These are phyloP conservation scores for Suhomyces bokatorum DNA, from an alignment of 1,139 yeast genomes.

Conservation along the genomic window DNA sequence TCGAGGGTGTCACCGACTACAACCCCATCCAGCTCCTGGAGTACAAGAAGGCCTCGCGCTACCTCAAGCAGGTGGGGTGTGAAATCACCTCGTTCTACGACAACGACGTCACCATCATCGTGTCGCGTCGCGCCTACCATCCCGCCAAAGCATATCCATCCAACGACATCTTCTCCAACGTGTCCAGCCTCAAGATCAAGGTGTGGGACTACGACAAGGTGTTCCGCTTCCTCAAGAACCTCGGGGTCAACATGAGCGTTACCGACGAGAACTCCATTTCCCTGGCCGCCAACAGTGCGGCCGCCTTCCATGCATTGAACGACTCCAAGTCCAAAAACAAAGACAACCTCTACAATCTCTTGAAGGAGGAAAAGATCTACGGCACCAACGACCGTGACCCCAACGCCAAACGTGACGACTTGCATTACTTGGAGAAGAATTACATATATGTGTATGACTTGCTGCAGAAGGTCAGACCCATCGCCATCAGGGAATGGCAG, in stretches of 20 bases:
- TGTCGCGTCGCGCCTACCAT: conserved; percentile 52
- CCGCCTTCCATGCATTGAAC: conserved; percentile 10
- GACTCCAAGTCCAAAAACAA: conserved; percentile 16
- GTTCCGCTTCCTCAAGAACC: conserved; percentile 70
- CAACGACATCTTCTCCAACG: conserved; percentile 68
- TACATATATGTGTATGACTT: conserved; percentile 82
- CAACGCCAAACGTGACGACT: conserved; percentile 77
- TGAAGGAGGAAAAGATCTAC: conserved; percentile 79
- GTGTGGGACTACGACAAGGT: conserved; percentile 91
- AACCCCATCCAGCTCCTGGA: conserved; percentile 47
- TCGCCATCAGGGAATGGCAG: conserved; percentile 80
- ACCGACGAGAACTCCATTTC: conserved; percentile 14
- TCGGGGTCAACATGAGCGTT: conserved; percentile 46
- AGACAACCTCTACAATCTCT: conserved; percentile 58
- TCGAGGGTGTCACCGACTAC: conserved; percentile 61
- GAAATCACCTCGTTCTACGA: conserved; percentile 74
- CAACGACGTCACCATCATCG: conserved; percentile 75
- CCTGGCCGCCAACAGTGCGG: conserved; percentile 11
- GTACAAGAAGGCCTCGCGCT: conserved; percentile 53
- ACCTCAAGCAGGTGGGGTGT: conserved; percentile 62
- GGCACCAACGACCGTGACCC: conserved; percentile 93
- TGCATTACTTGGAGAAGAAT: conserved; percentile 67
- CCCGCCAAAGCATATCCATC: conserved; percentile 32
- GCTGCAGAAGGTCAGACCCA: conserved; percentile 76
- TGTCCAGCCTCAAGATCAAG: conserved; percentile 61